Evolutionary conservation across 805 yeast genomes (phyloP).

Genomic region (Candida taoyuanica): DNA sequence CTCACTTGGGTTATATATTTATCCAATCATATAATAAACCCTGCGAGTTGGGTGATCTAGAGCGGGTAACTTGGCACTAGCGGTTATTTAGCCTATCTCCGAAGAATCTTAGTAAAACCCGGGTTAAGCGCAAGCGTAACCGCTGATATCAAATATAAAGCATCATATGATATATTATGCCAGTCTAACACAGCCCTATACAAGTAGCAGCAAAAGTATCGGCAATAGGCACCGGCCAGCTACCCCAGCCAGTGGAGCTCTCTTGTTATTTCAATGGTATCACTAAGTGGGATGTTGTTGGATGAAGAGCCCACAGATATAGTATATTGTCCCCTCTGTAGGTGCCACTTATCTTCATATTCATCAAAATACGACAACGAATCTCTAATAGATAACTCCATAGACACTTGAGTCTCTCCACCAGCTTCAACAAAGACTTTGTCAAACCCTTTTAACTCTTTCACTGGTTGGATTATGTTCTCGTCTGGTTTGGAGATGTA

Average conservation of each 20-base stretch:
- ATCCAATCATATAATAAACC: too few species aligned
- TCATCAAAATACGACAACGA: slow-evolving; percentile 52
- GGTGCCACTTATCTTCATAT: slow-evolving; percentile 44
- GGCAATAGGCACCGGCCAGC: background rate
- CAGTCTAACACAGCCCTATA: background rate
- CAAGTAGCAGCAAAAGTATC: background rate
- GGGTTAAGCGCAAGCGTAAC: too few species aligned
- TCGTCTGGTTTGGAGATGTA: slow-evolving; percentile 40
- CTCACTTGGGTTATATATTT: too few species aligned
- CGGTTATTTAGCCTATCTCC: too few species aligned
- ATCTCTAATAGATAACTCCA: slow-evolving; percentile 41
- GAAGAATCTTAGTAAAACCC: too few species aligned
- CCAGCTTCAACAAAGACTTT: slow-evolving; percentile 46
- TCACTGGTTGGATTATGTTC: slow-evolving; percentile 44
- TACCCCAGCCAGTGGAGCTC: slow-evolving; percentile 21
- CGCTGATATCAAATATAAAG: too few species aligned
- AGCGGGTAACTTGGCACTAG: too few species aligned
- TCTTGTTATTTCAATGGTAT: slow-evolving; percentile 24
- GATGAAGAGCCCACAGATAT: slow-evolving; percentile 43
- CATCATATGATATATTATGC: too few species aligned
- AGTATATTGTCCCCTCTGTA: slow-evolving; percentile 46
- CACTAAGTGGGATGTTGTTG: slow-evolving; percentile 26
- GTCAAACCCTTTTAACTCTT: slow-evolving; percentile 56
- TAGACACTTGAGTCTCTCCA: slow-evolving; percentile 33
- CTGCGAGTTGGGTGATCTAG: too few species aligned